Evolutionary conservation across 1,139 yeast genomes (phyloP).

Genomic region (Wickerhamomyces sp.): DNA sequence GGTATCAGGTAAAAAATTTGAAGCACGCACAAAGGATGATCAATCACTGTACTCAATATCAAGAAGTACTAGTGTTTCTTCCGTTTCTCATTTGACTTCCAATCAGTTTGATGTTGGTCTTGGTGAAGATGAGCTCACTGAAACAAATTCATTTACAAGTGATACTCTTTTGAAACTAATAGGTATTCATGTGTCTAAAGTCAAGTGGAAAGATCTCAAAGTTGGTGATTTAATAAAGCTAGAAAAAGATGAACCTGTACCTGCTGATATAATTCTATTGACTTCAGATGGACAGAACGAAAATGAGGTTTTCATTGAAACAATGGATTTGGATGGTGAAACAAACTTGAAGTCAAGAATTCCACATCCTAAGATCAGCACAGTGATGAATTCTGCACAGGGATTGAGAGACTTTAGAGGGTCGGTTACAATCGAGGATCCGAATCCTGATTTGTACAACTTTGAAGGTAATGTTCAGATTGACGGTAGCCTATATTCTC

Average conservation of each 20-base stretch:
- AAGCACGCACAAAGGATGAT: slow-evolving; percentile 1
- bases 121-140: slow-evolving; percentile 15
- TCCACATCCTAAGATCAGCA: slow-evolving; percentile 61
- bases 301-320: slow-evolving; percentile 80
- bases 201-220: slow-evolving; percentile 67
- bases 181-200: slow-evolving; percentile 33
- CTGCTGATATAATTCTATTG: slow-evolving; percentile 78
- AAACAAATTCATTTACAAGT: slow-evolving; percentile 22
- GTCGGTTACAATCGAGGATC: slow-evolving; percentile 74
- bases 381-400: slow-evolving; percentile 42
- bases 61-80: slow-evolving; percentile 11
- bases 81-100: slow-evolving; percentile 17
- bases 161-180: slow-evolving; percentile 28
- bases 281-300: slow-evolving; percentile 57
- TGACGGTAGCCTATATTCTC: slow-evolving; percentile 40
- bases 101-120: slow-evolving; percentile 8
- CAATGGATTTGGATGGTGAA: slow-evolving; percentile 98
- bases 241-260: slow-evolving; percentile 83
- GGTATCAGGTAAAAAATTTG: slow-evolving; percentile 18
- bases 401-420: slow-evolving; percentile 49
- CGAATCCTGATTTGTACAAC: slow-evolving; percentile 84
- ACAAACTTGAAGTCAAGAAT: slow-evolving; percentile 76
- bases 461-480: slow-evolving; percentile 69
- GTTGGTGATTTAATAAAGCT: slow-evolving; percentile 83
- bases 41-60: slow-evolving; percentile 19